These are phyloP conservation scores for Zanthoxylum bungeanum DNA, from an alignment of 345 rosid species.

Conservation along the genomic window DNA sequence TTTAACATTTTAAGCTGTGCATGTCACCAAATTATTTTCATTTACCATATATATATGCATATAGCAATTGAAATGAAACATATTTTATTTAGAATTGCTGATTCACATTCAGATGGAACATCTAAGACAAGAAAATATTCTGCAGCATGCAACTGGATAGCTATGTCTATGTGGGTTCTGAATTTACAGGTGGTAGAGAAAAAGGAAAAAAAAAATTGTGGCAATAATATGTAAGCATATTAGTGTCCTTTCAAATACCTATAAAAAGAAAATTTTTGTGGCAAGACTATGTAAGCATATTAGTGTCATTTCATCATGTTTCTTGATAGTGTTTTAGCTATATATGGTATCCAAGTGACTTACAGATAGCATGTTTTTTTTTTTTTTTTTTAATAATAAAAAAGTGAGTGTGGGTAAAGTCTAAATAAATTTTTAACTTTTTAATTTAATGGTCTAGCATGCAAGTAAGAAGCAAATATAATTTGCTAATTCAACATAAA, in stretches of 20 bases:
- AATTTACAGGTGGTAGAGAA: background rate
- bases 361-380: too few species aligned
- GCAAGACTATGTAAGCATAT: background rate
- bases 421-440: too few species aligned
- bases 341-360: too few species aligned
- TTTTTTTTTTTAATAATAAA: too few species aligned
- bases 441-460: background rate
- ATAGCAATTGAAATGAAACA: background rate
- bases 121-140: conserved; percentile 3
- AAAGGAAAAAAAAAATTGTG: background rate
- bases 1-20: background rate
- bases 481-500: background rate
- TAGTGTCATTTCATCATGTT: background rate
- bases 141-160: background rate
- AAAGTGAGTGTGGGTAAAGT: too few species aligned
- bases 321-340: background rate
- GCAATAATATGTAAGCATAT: too few species aligned
- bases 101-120: background rate
- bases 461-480: background rate
- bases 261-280: too few species aligned
- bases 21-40: background rate
- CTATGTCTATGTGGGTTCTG: background rate
- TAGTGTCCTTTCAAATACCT: too few species aligned
- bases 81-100: background rate
- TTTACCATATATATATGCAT: background rate